Conservation (phyloP, 169 alveolate species). For the Plasmodium adleri region DNA sequence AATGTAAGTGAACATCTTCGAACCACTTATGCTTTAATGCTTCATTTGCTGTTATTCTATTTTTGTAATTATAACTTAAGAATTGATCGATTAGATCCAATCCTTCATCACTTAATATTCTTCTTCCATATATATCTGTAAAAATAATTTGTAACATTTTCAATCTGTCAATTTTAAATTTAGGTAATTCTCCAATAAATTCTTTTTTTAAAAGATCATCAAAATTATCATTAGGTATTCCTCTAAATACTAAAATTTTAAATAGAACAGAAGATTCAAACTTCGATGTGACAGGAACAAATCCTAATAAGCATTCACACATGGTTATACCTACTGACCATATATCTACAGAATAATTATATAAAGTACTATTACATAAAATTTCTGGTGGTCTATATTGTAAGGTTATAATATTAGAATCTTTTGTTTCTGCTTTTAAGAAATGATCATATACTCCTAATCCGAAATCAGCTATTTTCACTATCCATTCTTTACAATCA, state of each 20-base stretch:
- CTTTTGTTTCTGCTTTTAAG: slow-evolving; percentile 83
- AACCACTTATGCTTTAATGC: slow-evolving; percentile 90
- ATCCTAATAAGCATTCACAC: slow-evolving; percentile 74
- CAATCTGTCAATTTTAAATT: slow-evolving; percentile 77
- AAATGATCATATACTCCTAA: slow-evolving; percentile 83
- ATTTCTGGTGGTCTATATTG: slow-evolving; percentile 88
- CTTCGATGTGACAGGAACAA: slow-evolving; percentile 63
- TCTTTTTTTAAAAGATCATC: slow-evolving; percentile 34
- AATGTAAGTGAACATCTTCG: slow-evolving; percentile 77
- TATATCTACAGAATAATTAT: slow-evolving; percentile 80
- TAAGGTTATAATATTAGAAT: slow-evolving; percentile 82
- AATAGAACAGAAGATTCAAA: slow-evolving; percentile 50
- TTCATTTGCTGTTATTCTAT: slow-evolving; percentile 89
- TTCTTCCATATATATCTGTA: slow-evolving; percentile 86
- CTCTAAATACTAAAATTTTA: slow-evolving; percentile 60
- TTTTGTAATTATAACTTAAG: slow-evolving; percentile 85
- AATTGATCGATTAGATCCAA: slow-evolving; percentile 88
- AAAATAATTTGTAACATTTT: slow-evolving; percentile 79
- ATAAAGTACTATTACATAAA: slow-evolving; percentile 61
- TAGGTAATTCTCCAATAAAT: slow-evolving; percentile 79
- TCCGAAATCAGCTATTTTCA: slow-evolving; percentile 85
- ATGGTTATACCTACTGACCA: slow-evolving; percentile 87
- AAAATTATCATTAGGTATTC: slow-evolving; percentile 41
- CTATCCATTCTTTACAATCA: slow-evolving; percentile 77
- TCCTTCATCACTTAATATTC: slow-evolving; percentile 85